These are phyloP conservation scores for Eleusine coracana DNA, from an alignment of 176 grass and related monocot species.

Conservation along the genomic window DNA sequence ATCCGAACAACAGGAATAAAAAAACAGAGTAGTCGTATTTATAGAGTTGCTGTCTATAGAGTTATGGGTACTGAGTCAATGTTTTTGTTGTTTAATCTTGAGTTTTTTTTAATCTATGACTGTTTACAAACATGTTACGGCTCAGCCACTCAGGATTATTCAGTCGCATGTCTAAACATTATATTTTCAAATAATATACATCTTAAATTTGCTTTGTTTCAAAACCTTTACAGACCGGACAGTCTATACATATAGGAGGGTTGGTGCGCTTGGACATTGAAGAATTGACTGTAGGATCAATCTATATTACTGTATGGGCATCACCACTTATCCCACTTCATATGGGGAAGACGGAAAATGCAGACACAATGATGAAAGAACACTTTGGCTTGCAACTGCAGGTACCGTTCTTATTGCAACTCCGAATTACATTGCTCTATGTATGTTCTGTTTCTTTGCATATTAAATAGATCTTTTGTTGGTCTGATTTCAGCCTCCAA, in stretches of 20 bases:
- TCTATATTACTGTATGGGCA: conserved; percentile 86
- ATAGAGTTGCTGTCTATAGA: background rate
- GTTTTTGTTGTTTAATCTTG: background rate
- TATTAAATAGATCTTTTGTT: background rate
- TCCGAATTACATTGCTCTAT: background rate
- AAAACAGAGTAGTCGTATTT: background rate
- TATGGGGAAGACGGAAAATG: conserved; percentile 86
- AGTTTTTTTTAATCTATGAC: background rate
- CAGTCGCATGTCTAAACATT: background rate
- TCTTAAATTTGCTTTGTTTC: conserved; percentile 6
- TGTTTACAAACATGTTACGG: background rate
- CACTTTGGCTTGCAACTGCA: conserved; percentile 85
- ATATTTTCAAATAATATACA: background rate
- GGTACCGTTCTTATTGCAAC: conserved; percentile 40
- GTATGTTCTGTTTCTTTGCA: background rate
- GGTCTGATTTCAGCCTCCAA: conserved; percentile 75
- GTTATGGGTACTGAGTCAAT: background rate
- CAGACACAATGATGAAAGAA: conserved; percentile 51
- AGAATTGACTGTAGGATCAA: conserved; percentile 61
- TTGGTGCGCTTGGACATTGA: conserved; percentile 68
- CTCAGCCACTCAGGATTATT: conserved; percentile 8
- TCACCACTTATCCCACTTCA: conserved; percentile 85
- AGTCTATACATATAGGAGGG: conserved; percentile 87
- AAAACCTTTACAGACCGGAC: conserved; percentile 48
- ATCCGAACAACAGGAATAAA: too few species aligned